These are phyloP conservation scores for Paraphysoderma sedebokerense DNA, from an alignment of 371 early-diverging fungal species.

Conservation along the genomic window DNA sequence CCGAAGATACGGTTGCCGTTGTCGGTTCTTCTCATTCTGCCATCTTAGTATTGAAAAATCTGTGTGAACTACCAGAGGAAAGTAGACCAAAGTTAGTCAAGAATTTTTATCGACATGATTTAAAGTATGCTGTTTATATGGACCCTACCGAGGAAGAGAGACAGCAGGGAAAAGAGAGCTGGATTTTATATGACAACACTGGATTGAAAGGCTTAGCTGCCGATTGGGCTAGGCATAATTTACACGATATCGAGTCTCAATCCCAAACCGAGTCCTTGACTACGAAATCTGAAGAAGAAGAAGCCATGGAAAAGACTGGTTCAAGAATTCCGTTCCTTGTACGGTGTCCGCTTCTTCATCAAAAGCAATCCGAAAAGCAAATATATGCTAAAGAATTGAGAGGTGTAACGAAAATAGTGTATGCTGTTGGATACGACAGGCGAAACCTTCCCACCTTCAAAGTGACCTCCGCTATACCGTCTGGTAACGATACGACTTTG, in stretches of 20 bases:
- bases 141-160: no score
- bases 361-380: background rate
- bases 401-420: background rate
- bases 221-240: background rate
- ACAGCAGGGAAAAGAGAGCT: conserved; percentile 1
- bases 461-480: no score
- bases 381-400: background rate
- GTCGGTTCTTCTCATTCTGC: conserved; percentile 2
- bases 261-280: no score
- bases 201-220: conserved; percentile 1
- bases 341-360: background rate
- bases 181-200: conserved; percentile 1
- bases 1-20: background rate
- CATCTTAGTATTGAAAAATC: background rate
- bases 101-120: background rate
- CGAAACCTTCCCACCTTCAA: background rate
- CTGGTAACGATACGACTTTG: no score
- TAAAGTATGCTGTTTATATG: conserved; percentile 3
- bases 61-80: no score
- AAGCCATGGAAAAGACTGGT: background rate
- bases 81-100: background rate
- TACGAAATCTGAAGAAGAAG: no score
- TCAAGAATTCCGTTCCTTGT: no score
- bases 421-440: background rate
- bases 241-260: no score